Evolutionary conservation across 371 early-diverging fungal species (phyloP).

Genomic region (Sporodiniella umbellata): DNA sequence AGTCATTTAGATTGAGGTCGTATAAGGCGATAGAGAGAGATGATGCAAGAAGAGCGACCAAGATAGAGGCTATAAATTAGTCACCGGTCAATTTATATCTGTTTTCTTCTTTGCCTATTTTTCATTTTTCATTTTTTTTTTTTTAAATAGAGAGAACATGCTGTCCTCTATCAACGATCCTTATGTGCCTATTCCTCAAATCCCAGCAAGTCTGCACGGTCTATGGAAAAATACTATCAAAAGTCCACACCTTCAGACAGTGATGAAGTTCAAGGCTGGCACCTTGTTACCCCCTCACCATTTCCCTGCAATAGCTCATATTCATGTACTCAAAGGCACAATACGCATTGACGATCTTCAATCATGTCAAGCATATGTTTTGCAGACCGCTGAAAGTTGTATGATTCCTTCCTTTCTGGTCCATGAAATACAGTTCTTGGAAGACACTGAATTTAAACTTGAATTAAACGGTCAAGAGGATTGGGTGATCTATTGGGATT

Average conservation of each 20-base stretch:
- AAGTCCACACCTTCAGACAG: conserved; percentile 23
- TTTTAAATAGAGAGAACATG: too few relatives aligned
- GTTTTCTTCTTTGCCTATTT: too few relatives aligned
- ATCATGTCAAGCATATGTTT: conserved; percentile 21
- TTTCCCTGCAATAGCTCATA: conserved; percentile 22
- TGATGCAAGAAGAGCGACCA: too few relatives aligned
- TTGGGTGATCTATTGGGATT: conserved; percentile 31
- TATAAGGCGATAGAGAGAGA: too few relatives aligned
- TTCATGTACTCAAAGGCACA: conserved; percentile 23
- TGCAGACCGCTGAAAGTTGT: conserved; percentile 18
- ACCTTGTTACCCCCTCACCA: conserved; percentile 30
- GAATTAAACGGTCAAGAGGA: conserved; percentile 21
- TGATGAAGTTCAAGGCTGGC: conserved; percentile 27
- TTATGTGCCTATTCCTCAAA: conserved; percentile 28
- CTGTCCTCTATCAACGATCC: background rate
- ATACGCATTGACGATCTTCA: conserved; percentile 27
- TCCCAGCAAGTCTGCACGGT: conserved; percentile 31
- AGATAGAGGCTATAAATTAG: too few relatives aligned
- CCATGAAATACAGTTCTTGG: conserved; percentile 27
- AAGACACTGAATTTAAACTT: conserved; percentile 30
- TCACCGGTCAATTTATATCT: too few relatives aligned
- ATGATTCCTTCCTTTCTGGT: conserved; percentile 27
- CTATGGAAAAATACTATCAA: conserved; percentile 26
- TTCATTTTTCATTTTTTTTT: background rate
- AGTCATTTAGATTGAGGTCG: too few relatives aligned